Base-by-base conservation (phyloP, 176 grass and related monocot species). In the Areca catechu region DNA sequence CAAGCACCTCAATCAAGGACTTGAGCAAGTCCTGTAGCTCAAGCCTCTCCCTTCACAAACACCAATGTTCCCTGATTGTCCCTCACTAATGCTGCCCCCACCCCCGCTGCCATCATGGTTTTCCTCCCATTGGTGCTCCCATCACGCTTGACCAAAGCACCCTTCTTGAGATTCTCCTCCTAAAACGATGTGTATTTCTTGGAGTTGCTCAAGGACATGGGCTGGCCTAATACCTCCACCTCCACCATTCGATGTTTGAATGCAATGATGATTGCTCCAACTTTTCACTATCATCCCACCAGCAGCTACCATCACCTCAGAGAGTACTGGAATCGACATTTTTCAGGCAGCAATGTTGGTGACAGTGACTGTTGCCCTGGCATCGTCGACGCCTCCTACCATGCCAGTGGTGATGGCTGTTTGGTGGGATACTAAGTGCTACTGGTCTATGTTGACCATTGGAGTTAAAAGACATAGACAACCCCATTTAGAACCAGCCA, bases 11-110 rank as follows among this genome's bases (percentile, higher is more conserved):
- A 20, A 87, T 84, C 57, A 78, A 73, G 15, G 87, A 83, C 78
- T 85, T 98, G 29, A 98, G 82, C 12, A 98, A 69, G 63, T 98
- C 93, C 56, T 76, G 80, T 51, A 98, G 69, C 72, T 98, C 87
- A 53, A 95, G 55, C 29, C 84, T 81, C 3, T 75, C 74, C 10
- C 48, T 71, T 79, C 54, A 98, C 84, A 66, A 88, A 98, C 24
- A 86, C 61, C 60, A 98, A 58, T 54, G 66, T 72, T 20, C 78
- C 86, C 19, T 85, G 81, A n/a, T 97, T 83, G 9, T 61, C 23
- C 16, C 23, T 4, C 24, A 25, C 24, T 25, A 25, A 3, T 4
- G 2, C 24, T 25, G 22, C 56, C 28, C 4, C 28, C 4, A 0
- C 30, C 30, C 7, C 30, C 24, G 2, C 24, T 1, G 30, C 30